Evolutionary conservation across 768 basidiomycete species (phyloP).

Genomic region (Lentinula boryana): DNA sequence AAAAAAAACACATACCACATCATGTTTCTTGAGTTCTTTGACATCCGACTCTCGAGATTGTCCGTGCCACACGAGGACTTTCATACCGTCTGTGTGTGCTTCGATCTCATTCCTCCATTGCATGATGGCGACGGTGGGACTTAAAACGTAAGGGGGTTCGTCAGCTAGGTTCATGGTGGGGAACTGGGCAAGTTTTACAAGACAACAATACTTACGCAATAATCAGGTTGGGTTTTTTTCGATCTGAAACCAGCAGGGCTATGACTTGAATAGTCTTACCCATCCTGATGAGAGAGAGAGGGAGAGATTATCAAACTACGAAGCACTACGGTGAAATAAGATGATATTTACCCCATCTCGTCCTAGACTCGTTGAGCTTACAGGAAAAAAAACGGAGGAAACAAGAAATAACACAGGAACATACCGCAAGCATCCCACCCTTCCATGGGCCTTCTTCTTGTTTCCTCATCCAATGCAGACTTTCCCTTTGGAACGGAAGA

Average conservation of each 20-base stretch:
- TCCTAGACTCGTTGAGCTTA: slow-evolving; percentile 37
- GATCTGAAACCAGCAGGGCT: slow-evolving; percentile 75
- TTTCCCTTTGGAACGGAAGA: slow-evolving; percentile 93
- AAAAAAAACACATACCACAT: slow-evolving; percentile 56
- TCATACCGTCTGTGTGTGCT: slow-evolving; percentile 76
- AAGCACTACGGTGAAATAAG: neutral
- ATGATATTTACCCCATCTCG: slow-evolving; percentile 74
- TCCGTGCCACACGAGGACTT: slow-evolving; percentile 93
- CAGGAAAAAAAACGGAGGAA: neutral
- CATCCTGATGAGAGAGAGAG: slow-evolving; percentile 49
- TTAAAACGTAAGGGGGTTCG: slow-evolving; percentile 9
- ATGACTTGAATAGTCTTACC: slow-evolving; percentile 98
- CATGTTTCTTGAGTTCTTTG: slow-evolving; percentile 72
- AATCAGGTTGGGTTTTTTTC: slow-evolving; percentile 79
- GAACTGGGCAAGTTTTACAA: slow-evolving; percentile 28
- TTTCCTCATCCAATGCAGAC: slow-evolving; percentile 91
- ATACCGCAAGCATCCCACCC: slow-evolving; percentile 88
- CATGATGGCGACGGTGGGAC: slow-evolving; percentile 53
- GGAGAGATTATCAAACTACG: slow-evolving; percentile 6
- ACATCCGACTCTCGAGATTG: slow-evolving; percentile 59
- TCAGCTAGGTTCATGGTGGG: slow-evolving; percentile 41
- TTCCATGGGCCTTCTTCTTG: slow-evolving; percentile 86
- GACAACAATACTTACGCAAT: slow-evolving; percentile 61
- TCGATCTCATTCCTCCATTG: slow-evolving; percentile 95
- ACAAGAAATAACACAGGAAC: slow-evolving; percentile 17